These are phyloP conservation scores for Sphagnum magellanicum DNA, from an alignment of 228 moss, liverwort and hornwort genomes.

Conservation along the genomic window DNA sequence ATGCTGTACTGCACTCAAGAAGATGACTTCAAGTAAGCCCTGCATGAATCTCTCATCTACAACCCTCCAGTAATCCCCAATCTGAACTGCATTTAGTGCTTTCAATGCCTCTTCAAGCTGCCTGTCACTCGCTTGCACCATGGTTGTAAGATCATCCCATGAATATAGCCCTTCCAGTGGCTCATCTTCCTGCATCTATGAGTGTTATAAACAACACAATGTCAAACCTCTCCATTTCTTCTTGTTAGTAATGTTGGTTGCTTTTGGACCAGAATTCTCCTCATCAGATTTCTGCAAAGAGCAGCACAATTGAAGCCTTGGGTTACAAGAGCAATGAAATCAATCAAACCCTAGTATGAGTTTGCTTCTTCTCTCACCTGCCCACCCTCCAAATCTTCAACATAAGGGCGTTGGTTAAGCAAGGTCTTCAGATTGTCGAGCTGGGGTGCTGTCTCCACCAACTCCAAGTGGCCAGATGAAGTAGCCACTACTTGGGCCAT, in stretches of 20 bases:
- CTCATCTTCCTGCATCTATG: slow-evolving; percentile 48
- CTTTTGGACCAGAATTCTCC: too few relatives aligned
- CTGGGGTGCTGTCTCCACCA: slow-evolving; percentile 79
- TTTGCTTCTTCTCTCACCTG: slow-evolving; percentile 15
- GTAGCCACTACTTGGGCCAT: slow-evolving; percentile 63
- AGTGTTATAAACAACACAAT: not conserved
- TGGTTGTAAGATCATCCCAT: slow-evolving; percentile 55
- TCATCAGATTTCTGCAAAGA: too few relatives aligned
- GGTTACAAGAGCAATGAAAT: not conserved
- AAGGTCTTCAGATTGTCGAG: slow-evolving; percentile 58
- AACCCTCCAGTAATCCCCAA: slow-evolving; percentile 61
- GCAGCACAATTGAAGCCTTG: not conserved
- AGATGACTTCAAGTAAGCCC: slow-evolving; percentile 60
- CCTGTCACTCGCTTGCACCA: slow-evolving; percentile 68
- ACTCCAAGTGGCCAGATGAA: slow-evolving; percentile 67
- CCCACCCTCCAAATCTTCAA: slow-evolving; percentile 64
- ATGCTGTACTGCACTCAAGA: slow-evolving; percentile 61
- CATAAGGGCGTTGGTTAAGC: slow-evolving; percentile 58
- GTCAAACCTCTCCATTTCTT: too few relatives aligned
- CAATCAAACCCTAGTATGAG: not conserved
- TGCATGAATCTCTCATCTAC: slow-evolving; percentile 64
- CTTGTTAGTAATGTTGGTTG: too few relatives aligned
- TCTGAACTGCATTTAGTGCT: slow-evolving; percentile 63
- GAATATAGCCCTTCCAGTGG: slow-evolving; percentile 53
- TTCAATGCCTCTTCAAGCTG: slow-evolving; percentile 58